Evolutionary conservation across 441 rosid species (phyloP), one percentile per base, ranked within the genome.

Genomic region (Pelargonium myrrhifolium): DNA sequence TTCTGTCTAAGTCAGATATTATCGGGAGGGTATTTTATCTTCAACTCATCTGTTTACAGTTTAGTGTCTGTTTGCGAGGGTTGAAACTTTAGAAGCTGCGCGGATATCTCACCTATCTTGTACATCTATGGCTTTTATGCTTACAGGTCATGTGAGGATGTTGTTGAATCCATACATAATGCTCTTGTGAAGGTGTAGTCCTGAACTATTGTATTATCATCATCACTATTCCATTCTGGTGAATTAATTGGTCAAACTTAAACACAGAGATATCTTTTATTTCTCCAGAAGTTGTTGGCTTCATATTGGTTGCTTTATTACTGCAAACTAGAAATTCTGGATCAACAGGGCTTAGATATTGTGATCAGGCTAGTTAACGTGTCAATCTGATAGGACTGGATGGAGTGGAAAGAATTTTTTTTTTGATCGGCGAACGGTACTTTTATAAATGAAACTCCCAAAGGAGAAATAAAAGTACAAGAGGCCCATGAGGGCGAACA

Each of bases 61-160:
- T 15, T 64, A 56, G 21, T 59, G 65, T 37, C 65, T 67, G 71
- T 65, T 7, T 39, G 42, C 35, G 20, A 28, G 11, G 55, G 35
- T 55, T 42, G 73, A 24, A 74, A 39, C 53, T 64, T 64, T 22
- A 68, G 51, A 51, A 65, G 17, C 40, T 64, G 63, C 42, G 14
- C 72, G 65, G 60, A 58, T 51, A 62, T 14, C 69, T 58, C 51
- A 55, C 68, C 67, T 21, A n/a, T 39, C 39, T 67, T 64, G 26
- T 71, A 20, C 26, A 7, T 62, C 22, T 60, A 43, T 63, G 76
- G 62, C 18, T 74, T 43, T 69, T 69, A 47, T 74, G 66, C 68
- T 74, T 61, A 72, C 86, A 92, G 99, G 84, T 83, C 94, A 9
- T 92, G 99, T 67, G 98, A 94, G 74, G 97, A 92, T 74, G 98